Conservation (phyloP, 805 yeast species). For the Metschnikowia noctiluminum region DNA sequence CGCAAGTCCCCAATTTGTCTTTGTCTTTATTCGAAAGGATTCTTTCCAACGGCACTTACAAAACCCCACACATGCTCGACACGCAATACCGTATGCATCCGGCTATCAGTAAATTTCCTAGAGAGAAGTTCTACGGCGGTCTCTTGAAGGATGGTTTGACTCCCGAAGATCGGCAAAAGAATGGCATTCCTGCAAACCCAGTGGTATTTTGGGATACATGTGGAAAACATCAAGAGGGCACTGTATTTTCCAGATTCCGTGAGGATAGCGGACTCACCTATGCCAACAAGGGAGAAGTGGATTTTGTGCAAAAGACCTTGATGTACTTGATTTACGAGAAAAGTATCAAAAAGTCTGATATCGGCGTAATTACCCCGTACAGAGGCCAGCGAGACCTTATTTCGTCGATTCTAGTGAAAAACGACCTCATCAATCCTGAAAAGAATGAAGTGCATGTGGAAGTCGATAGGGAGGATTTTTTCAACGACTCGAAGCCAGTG, state of each 20-base stretch:
- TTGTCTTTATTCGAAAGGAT: conserved; percentile 69
- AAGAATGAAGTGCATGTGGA: conserved; percentile 46
- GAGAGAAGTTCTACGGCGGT: conserved; percentile 48
- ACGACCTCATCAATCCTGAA: conserved; percentile 55
- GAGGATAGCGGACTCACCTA: conserved; percentile 57
- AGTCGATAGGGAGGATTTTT: conserved; percentile 60
- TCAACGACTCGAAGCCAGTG: conserved; percentile 42
- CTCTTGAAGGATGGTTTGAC: conserved; percentile 57
- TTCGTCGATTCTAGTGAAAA: conserved; percentile 47
- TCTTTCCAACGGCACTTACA: conserved; percentile 56
- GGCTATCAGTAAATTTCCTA: conserved; percentile 55
- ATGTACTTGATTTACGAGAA: conserved; percentile 53
- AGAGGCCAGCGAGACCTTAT: conserved; percentile 68
- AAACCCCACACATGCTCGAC: conserved; percentile 63
- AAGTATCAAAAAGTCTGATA: conserved; percentile 45
- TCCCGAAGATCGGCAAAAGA: conserved; percentile 45
- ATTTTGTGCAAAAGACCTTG: conserved; percentile 44
- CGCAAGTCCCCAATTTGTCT: conserved; percentile 63
- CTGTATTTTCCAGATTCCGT: conserved; percentile 45
- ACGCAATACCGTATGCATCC: conserved; percentile 72
- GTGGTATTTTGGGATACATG: conserved; percentile 58
- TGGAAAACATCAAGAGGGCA: conserved; percentile 45
- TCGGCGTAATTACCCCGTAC: conserved; percentile 69
- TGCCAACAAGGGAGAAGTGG: conserved; percentile 53
- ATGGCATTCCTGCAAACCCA: conserved; percentile 47